Conservation (phyloP, 192 early-diverging fungal species). For the Dimargaris cristalligena region DNA sequence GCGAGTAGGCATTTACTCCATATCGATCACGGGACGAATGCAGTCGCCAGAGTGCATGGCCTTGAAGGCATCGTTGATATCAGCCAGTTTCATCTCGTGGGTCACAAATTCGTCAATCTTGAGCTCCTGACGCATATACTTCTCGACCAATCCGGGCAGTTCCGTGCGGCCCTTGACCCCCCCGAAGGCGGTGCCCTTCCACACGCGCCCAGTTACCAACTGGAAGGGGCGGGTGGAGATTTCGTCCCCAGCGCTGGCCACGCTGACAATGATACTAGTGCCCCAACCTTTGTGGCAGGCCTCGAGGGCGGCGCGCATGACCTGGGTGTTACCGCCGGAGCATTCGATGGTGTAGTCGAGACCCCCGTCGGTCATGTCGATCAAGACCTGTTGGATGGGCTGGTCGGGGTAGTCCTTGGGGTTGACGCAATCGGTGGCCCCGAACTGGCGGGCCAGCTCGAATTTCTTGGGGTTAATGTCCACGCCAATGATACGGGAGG, state of each 20-base stretch:
- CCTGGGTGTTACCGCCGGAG: slow-evolving; percentile 70
- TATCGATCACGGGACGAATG: slow-evolving; percentile 28
- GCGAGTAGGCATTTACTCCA: no score
- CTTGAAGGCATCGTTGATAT: slow-evolving; percentile 90
- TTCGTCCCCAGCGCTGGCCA: slow-evolving; percentile 84
- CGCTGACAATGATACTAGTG: slow-evolving; percentile 74
- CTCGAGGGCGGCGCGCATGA: slow-evolving; percentile 93
- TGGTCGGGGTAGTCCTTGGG: slow-evolving; percentile 60
- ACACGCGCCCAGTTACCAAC: slow-evolving; percentile 86
- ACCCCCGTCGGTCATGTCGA: slow-evolving; percentile 86
- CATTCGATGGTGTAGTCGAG: slow-evolving; percentile 95
- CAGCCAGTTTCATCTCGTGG: slow-evolving; percentile 54
- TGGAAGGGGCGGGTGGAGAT: slow-evolving; percentile 90
- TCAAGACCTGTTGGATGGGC: slow-evolving; percentile 66
- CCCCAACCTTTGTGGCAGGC: slow-evolving; percentile 90
- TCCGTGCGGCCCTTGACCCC: slow-evolving; percentile 90
- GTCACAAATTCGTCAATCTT: slow-evolving; percentile 90
- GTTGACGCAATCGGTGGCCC: slow-evolving; percentile 80
- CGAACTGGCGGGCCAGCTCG: slow-evolving; percentile 59
- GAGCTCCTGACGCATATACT: slow-evolving; percentile 67
- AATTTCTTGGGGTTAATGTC: slow-evolving; percentile 82
- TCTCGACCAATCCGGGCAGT: slow-evolving; percentile 69
- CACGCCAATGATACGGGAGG: slow-evolving; percentile 69
- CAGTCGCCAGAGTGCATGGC: slow-evolving; percentile 66
- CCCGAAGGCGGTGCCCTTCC: slow-evolving; percentile 95